These are phyloP conservation scores for Trichothecium sympodiale DNA, from an alignment of 2,329 filamentous ascomycete species.

Conservation along the genomic window DNA sequence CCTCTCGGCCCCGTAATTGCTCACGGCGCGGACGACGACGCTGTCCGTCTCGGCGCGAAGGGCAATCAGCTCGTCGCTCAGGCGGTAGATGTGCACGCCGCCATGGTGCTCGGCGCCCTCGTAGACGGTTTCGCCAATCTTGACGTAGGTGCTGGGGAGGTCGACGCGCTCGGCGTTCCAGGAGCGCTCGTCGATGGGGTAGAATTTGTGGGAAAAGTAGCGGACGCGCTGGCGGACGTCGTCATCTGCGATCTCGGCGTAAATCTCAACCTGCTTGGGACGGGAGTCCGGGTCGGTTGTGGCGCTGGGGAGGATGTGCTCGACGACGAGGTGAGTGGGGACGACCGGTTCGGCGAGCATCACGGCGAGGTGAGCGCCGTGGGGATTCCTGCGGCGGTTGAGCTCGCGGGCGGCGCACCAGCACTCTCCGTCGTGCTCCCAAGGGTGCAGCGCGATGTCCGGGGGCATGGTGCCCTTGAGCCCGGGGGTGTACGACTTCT, in stretches of 20 bases:
- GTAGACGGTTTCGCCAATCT: conserved; percentile 47
- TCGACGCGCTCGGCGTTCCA: conserved; percentile 17
- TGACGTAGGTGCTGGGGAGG: conserved; percentile 34
- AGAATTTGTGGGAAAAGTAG: conserved; percentile 31
- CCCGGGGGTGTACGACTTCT: conserved; percentile 9
- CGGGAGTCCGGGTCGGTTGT: conserved; percentile 51
- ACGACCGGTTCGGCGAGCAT: conserved; percentile 45
- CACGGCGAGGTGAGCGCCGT: conserved; percentile 55
- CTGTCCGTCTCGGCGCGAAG: conserved; percentile 38
- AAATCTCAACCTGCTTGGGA: conserved; percentile 60
- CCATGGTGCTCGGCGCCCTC: conserved; percentile 29
- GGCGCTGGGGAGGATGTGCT: conserved; percentile 55
- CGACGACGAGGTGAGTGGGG: conserved; percentile 59
- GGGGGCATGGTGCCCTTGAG: conserved; percentile 8
- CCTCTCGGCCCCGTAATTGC: conserved; percentile 44
- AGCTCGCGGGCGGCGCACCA: conserved; percentile 58
- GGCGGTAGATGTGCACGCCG: conserved; percentile 39
- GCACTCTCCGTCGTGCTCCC: conserved; percentile 75
- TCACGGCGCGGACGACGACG: conserved; percentile 42
- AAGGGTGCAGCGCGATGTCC: conserved; percentile 44
- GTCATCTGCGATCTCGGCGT: conserved; percentile 45
- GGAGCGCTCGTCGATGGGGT: conserved; percentile 16
- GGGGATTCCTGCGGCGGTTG: conserved; percentile 29
- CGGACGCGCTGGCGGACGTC: conserved; percentile 25
- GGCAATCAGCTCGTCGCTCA: conserved; percentile 37